A percentile compares a stretch with the other conserved stretches of the same genome.
phyloP scores from a whole-genome alignment of 2,329 filamentous ascomycete species.

The Dothideomycetes sp. region DNA sequence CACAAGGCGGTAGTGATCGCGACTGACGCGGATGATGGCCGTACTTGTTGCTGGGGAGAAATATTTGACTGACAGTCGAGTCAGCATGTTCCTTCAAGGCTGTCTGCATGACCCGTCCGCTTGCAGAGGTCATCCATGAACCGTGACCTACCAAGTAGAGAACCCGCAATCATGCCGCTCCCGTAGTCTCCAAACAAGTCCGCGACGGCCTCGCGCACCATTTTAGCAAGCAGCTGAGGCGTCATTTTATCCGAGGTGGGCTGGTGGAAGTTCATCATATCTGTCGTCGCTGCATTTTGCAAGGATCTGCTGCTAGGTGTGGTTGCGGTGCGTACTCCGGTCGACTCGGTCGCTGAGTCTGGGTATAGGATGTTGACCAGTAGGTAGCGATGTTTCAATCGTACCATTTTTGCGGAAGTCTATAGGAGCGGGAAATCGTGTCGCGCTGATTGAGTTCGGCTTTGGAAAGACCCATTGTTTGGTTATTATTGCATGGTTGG shows the following conservation, averaged over 20 bases:
- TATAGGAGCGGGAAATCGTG: too few species aligned
- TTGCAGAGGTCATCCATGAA: not conserved
- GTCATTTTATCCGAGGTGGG: slow-evolving; percentile 66
- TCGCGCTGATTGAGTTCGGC: too few species aligned
- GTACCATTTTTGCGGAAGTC: slow-evolving; percentile 58
- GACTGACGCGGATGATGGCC: slow-evolving; percentile 75
- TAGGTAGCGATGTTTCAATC: slow-evolving; percentile 90
- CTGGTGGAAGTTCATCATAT: slow-evolving; percentile 62
- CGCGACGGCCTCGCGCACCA: slow-evolving; percentile 59
- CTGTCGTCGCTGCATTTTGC: slow-evolving; percentile 29
- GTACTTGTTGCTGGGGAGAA: slow-evolving; percentile 86
- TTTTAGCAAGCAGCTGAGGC: slow-evolving; percentile 51
- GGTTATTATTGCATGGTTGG: too few species aligned
- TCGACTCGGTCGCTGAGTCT: slow-evolving; percentile 25
- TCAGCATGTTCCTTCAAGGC: not conserved
- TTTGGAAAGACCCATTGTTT: too few species aligned
- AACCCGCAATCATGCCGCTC: slow-evolving; percentile 58
- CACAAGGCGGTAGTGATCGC: slow-evolving; percentile 73
- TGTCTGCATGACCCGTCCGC: not conserved
- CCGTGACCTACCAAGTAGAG: slow-evolving; percentile 50
- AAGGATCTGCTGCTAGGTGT: slow-evolving; percentile 14
- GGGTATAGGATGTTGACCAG: slow-evolving; percentile 92
- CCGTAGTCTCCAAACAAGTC: slow-evolving; percentile 84
- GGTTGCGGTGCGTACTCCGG: slow-evolving; percentile 1
- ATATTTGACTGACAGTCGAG: slow-evolving; percentile 63